phyloP scores from a whole-genome alignment of 768 basidiomycete genomes.

The Scleroderma citrinum region DNA sequence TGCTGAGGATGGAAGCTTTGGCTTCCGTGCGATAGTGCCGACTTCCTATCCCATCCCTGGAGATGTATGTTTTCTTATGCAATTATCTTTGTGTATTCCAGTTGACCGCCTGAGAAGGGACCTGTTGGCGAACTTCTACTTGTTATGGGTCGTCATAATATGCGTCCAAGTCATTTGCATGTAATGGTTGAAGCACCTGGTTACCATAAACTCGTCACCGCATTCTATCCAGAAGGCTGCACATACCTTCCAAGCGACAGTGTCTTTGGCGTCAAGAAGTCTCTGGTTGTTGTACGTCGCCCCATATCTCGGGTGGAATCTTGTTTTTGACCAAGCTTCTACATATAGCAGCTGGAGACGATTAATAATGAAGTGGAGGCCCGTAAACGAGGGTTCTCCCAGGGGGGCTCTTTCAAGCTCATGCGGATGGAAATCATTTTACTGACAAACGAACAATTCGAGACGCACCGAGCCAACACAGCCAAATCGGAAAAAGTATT shows the following conservation, averaged over 20 bases:
- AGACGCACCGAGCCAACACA: slow-evolving; percentile 17
- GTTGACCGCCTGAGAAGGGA: slow-evolving; percentile 36
- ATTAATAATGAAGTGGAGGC: slow-evolving; percentile 51
- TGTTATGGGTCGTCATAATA: slow-evolving; percentile 59
- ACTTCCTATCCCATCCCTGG: slow-evolving; percentile 70
- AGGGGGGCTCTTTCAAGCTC: slow-evolving; percentile 42
- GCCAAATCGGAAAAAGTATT: slow-evolving; percentile 5
- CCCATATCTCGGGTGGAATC: background rate
- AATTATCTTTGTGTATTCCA: slow-evolving; percentile 1
- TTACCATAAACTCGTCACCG: slow-evolving; percentile 65
- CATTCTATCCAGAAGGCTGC: slow-evolving; percentile 70
- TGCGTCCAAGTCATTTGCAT: slow-evolving; percentile 79
- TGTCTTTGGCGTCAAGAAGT: slow-evolving; percentile 80
- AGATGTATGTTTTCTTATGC: slow-evolving; percentile 38
- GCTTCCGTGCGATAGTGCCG: slow-evolving; percentile 67
- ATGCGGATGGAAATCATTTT: slow-evolving; percentile 43
- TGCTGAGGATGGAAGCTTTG: slow-evolving; percentile 56
- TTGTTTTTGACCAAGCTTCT: background rate
- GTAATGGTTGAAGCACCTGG: slow-evolving; percentile 66
- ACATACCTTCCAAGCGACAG: slow-evolving; percentile 61
- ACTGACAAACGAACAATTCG: slow-evolving; percentile 37
- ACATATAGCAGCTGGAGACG: slow-evolving; percentile 42
- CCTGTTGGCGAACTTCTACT: slow-evolving; percentile 62
- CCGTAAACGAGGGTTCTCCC: slow-evolving; percentile 43
- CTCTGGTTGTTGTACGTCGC: slow-evolving; percentile 62